Evolutionary conservation across 140 eudicot genomes (phyloP).

Genomic region (Anethum foeniculum): DNA sequence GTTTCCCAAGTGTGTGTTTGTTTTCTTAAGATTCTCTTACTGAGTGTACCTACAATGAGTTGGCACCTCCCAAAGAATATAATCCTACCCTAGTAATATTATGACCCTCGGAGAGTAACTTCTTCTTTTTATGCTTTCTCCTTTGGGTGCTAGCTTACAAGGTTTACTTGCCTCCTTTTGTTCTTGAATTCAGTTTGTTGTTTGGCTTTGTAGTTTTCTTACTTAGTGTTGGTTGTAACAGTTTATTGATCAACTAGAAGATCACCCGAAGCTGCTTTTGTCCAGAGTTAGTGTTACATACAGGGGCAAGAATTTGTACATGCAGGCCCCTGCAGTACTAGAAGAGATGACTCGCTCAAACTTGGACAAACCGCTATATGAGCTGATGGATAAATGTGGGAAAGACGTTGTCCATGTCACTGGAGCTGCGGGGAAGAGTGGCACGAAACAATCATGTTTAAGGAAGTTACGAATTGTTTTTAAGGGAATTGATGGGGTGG

Average conservation of each 20-base stretch:
- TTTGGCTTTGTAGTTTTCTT: not conserved
- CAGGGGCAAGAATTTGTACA: slow-evolving; percentile 66
- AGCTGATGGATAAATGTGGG: slow-evolving; percentile 56
- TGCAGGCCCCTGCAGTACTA: slow-evolving; percentile 80
- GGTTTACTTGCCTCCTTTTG: not conserved
- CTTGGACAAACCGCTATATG: slow-evolving; percentile 51
- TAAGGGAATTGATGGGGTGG: slow-evolving; percentile 52
- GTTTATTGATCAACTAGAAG: slow-evolving; percentile 71
- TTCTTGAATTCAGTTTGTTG: not conserved
- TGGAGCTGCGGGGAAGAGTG: slow-evolving; percentile 63
- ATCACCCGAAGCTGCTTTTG: slow-evolving; percentile 58
- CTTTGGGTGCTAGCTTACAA: not conserved
- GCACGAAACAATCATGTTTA: slow-evolving; percentile 48
- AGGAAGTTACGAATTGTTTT: slow-evolving; percentile 65
- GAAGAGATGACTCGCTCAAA: slow-evolving; percentile 88
- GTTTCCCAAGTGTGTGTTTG: not conserved
- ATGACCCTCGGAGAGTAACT: not conserved
- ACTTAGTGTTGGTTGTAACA: slow-evolving; percentile 24
- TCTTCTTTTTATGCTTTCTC: not conserved
- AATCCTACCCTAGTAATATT: not conserved
- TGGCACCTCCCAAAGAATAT: not conserved
- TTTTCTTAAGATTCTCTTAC: not conserved
- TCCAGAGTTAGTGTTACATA: slow-evolving; percentile 62
- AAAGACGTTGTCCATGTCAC: slow-evolving; percentile 61
- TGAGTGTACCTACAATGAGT: not conserved